These are phyloP conservation scores for Penicillium sp. DNA, from an alignment of 2,329 filamentous ascomycete species.

Conservation along the genomic window DNA sequence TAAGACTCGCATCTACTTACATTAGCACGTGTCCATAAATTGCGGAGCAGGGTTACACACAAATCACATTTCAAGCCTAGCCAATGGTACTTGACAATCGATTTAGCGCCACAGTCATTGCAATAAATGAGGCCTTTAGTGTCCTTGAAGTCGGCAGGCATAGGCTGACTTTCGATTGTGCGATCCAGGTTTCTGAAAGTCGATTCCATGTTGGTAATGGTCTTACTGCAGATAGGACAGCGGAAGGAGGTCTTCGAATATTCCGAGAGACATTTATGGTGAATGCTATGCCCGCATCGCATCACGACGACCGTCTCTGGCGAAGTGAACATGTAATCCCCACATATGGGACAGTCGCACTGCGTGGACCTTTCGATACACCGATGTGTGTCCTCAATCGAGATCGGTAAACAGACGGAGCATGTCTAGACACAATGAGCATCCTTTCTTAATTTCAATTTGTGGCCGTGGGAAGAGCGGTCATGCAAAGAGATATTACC, in stretches of 20 bases:
- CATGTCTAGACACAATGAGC: slow-evolving; percentile 62
- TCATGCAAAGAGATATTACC: slow-evolving; percentile 53
- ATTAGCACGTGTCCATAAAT: slow-evolving; percentile 11
- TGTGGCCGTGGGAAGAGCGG: not conserved
- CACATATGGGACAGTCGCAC: slow-evolving; percentile 94
- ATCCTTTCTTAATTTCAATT: too few species aligned
- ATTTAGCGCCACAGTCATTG: slow-evolving; percentile 90
- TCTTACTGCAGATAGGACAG: slow-evolving; percentile 94
- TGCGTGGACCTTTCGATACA: slow-evolving; percentile 94
- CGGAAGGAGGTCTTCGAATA: slow-evolving; percentile 90
- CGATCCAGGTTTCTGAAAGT: slow-evolving; percentile 89
- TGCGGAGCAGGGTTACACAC: slow-evolving; percentile 33
- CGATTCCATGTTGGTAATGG: slow-evolving; percentile 94
- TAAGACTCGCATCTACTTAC: slow-evolving; percentile 45
- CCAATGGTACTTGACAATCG: slow-evolving; percentile 88
- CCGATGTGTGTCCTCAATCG: slow-evolving; percentile 77
- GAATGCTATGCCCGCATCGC: slow-evolving; percentile 93
- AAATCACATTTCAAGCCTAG: slow-evolving; percentile 80
- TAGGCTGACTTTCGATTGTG: slow-evolving; percentile 82
- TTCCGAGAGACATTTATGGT: slow-evolving; percentile 81
- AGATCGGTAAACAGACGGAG: slow-evolving; percentile 89
- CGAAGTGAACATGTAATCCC: slow-evolving; percentile 94
- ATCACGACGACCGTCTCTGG: slow-evolving; percentile 87
- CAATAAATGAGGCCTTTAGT: slow-evolving; percentile 82
- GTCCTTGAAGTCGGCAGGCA: slow-evolving; percentile 78